Evolutionary conservation across 306 rosid genomes (phyloP).

Genomic region (Pterocarpus santalinus): DNA sequence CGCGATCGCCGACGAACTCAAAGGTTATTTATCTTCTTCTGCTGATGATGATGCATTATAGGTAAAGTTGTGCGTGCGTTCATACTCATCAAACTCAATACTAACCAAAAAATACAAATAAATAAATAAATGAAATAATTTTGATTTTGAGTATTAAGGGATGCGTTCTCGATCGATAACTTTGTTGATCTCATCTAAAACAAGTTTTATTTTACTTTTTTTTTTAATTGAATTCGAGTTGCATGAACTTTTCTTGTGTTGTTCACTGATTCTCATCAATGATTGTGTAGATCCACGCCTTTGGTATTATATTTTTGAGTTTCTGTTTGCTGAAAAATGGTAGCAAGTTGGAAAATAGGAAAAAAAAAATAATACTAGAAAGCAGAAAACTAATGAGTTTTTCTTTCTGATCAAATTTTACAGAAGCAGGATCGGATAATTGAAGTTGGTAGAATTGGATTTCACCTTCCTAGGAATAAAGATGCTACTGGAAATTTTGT

Average conservation of each 20-base stretch:
- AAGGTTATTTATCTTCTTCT: constrained; percentile 61
- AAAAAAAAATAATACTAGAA: neutral
- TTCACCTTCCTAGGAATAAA: constrained; percentile 8
- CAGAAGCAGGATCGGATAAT: constrained; percentile 23
- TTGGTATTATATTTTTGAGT: neutral
- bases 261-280: neutral
- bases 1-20: constrained; percentile 83
- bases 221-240: neutral
- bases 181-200: neutral
- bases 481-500: constrained; percentile 2
- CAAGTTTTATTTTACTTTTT: constrained; percentile 4
- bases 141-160: neutral
- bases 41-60: neutral
- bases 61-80: constrained; percentile 24
- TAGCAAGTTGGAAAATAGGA: neutral
- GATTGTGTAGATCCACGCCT: constrained; percentile 29
- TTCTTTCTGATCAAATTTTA: constrained; percentile 26
- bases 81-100: neutral
- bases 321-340: neutral
- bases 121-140: neutral
- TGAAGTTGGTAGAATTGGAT: constrained; percentile 19
- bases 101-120: neutral
- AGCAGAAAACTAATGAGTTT: constrained; percentile 4
- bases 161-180: constrained; percentile 30
- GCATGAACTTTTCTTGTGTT: neutral